phyloP scores from a whole-genome alignment of 805 yeast species.

The Zygoascus biomembranicola region DNA sequence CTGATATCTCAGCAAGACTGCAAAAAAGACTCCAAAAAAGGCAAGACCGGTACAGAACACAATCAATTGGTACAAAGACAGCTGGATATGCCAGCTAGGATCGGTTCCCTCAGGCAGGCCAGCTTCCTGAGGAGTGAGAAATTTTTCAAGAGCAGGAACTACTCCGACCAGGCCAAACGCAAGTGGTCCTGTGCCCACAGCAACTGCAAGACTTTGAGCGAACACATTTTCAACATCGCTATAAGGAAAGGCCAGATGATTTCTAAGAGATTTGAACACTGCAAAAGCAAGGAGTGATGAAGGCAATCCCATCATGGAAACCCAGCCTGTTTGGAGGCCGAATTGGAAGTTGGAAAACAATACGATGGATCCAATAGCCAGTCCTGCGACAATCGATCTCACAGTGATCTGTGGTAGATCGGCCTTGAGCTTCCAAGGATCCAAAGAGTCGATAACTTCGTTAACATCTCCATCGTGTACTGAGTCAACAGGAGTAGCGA shows the following conservation, averaged over 20 bases:
- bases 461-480: not conserved
- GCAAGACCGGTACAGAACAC: conserved; percentile 85
- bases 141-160: conserved; percentile 90
- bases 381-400: conserved; percentile 67
- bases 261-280: conserved; percentile 53
- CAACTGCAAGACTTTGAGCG: conserved; percentile 88
- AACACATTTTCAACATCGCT: conserved; percentile 93
- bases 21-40: conserved; percentile 92
- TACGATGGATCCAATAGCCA: conserved; percentile 79
- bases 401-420: conserved; percentile 40
- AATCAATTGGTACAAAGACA: conserved; percentile 46
- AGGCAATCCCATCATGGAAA: conserved; percentile 97
- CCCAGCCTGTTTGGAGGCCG: conserved; percentile 98
- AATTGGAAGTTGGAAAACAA: conserved; percentile 88
- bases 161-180: conserved; percentile 95
- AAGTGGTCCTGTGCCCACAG: conserved; percentile 95
- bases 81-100: conserved; percentile 19
- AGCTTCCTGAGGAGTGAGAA: conserved; percentile 68
- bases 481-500: not conserved
- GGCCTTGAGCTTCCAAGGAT: conserved; percentile 10
- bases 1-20: conserved; percentile 78
- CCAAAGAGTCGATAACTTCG: not conserved
- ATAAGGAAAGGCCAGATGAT: conserved; percentile 34
- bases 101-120: conserved; percentile 38
- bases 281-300: conserved; percentile 86